Percentiles rank a stretch among this genome's conserved stretches.
Conservation (phyloP, 805 yeast genomes). For the Lipomyces chichibuensis region DNA sequence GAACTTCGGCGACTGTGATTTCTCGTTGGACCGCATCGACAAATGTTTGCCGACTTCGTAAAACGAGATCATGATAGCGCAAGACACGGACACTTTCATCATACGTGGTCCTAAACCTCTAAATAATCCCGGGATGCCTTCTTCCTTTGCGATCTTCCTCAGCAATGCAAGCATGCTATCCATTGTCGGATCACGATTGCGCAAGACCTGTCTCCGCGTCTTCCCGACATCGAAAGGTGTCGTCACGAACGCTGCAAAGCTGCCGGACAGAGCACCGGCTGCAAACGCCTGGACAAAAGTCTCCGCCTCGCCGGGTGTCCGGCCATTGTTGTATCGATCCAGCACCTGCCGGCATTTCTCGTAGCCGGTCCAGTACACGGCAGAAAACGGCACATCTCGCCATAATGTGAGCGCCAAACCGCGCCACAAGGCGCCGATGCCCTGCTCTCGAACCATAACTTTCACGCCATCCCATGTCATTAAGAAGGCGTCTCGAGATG, state of each 20-base stretch:
- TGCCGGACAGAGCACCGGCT: constrained; percentile 83
- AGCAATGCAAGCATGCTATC: constrained; percentile 69
- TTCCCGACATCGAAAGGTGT: constrained; percentile 98
- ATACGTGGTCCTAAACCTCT: constrained; percentile 86
- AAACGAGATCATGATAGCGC: constrained; percentile 97
- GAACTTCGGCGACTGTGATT: neutral
- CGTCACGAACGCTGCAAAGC: constrained; percentile 81
- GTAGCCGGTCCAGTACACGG: constrained; percentile 74
- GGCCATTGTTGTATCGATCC: constrained; percentile 9
- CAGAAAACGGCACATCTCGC: constrained; percentile 97
- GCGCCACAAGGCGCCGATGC: constrained; percentile 69
- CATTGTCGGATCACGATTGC: constrained; percentile 32
- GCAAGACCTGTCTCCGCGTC: constrained; percentile 75
- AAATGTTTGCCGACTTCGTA: constrained; percentile 84
- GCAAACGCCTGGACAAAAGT: constrained; percentile 54
- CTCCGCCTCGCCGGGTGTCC: constrained; percentile 32
- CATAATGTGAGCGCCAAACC: constrained; percentile 88
- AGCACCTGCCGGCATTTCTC: constrained; percentile 28
- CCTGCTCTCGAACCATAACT: constrained; percentile 57
- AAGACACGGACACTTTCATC: constrained; percentile 91
- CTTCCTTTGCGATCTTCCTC: constrained; percentile 62
- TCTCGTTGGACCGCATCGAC: constrained; percentile 25
- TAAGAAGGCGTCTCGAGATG: constrained; percentile 44
- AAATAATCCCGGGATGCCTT: constrained; percentile 83
- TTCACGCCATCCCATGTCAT: constrained; percentile 57